Evolutionary conservation across 1,284 basidiomycete species (phyloP).

Genomic region (Pseudozyma thailandica): DNA sequence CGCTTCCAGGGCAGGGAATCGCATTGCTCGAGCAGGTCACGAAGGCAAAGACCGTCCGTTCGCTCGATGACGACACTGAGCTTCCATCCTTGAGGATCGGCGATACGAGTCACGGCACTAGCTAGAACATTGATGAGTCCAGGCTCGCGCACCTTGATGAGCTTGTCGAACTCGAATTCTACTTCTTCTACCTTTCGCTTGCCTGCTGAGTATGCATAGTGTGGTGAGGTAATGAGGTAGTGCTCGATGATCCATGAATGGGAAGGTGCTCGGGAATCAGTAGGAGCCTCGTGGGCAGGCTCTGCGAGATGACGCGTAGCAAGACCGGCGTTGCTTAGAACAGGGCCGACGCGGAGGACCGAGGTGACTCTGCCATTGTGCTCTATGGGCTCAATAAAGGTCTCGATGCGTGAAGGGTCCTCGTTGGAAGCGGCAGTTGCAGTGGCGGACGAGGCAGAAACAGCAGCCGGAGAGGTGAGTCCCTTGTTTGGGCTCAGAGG

Average conservation of each 20-base stretch:
- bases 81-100: conserved; percentile 45
- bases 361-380: conserved; percentile 40
- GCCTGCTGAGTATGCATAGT: conserved; percentile 56
- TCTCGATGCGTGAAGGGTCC: conserved; percentile 40
- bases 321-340: conserved; percentile 42
- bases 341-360: conserved; percentile 53
- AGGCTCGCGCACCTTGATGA: conserved; percentile 49
- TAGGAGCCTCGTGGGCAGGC: conserved; percentile 43
- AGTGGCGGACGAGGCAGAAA: conserved; percentile 5
- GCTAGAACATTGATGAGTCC: conserved; percentile 56
- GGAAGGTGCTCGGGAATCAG: conserved; percentile 20
- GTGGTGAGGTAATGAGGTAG: conserved; percentile 52
- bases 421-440: conserved; percentile 2
- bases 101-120: conserved; percentile 46
- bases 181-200: conserved; percentile 64
- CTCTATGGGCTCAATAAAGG: conserved; percentile 58
- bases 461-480: background rate
- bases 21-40: conserved; percentile 53
- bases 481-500: conserved; percentile 26
- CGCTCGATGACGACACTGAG: conserved; percentile 54
- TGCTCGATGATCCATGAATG: conserved; percentile 58
- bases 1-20: conserved; percentile 54
- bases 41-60: conserved; percentile 30
- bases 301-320: conserved; percentile 48
- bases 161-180: conserved; percentile 57